These are phyloP conservation scores for Amaranthus palmeri DNA, from an alignment of 148 eudicot genomes.

Conservation along the genomic window DNA sequence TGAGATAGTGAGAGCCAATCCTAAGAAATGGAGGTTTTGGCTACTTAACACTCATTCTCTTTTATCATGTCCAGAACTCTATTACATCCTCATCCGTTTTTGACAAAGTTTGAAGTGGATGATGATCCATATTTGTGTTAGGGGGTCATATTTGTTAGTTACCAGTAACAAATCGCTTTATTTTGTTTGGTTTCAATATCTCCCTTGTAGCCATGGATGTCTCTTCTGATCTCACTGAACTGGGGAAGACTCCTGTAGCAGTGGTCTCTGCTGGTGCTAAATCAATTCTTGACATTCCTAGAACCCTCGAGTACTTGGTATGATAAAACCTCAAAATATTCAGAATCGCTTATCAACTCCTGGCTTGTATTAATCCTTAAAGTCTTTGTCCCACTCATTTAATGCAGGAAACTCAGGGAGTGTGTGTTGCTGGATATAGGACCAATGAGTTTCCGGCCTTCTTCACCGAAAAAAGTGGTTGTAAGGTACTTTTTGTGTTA, in stretches of 20 bases:
- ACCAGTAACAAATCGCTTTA: background rate
- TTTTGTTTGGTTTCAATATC: constrained; percentile 4
- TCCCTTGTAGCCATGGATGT: constrained; percentile 79
- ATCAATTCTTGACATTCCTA: constrained; percentile 93
- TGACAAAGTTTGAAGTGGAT: no score
- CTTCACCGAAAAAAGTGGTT: constrained; percentile 84
- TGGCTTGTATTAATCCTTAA: background rate
- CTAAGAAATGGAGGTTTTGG: background rate
- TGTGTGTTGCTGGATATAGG: constrained; percentile 86
- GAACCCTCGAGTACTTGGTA: constrained; percentile 97
- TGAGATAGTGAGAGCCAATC: background rate
- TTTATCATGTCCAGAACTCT: background rate
- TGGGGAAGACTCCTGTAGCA: constrained; percentile 83
- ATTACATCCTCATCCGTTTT: background rate
- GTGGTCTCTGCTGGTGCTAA: constrained; percentile 93
- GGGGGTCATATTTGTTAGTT: background rate
- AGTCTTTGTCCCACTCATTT: constrained; percentile 13
- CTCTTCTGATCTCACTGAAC: constrained; percentile 95
- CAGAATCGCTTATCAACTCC: background rate
- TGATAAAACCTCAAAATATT: constrained; percentile 3
- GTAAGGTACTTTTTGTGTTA: constrained; percentile 49
- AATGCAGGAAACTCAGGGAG: constrained; percentile 92
- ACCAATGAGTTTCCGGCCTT: constrained; percentile 94
- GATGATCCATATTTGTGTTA: background rate
- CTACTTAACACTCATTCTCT: background rate